A percentile compares a stretch with the other conserved stretches of the same genome.
Evolutionary conservation across 2,329 filamentous ascomycete genomes (phyloP).

Genomic region (Alternaria hordeiaustralica): DNA sequence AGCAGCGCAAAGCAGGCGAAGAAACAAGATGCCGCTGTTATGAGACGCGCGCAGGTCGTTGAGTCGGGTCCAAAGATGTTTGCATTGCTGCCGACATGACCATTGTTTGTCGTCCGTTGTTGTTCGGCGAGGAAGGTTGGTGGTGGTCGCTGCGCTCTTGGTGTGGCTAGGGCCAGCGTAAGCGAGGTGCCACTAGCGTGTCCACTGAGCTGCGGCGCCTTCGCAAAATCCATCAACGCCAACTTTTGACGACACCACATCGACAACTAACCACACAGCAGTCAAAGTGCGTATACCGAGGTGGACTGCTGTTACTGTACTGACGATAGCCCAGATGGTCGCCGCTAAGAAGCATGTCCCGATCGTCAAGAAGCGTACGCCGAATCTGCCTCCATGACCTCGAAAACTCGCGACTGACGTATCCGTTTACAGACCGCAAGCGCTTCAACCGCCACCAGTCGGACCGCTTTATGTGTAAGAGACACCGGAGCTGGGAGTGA

Average conservation of each 20-base stretch:
- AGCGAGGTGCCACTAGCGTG: slow-evolving; percentile 1
- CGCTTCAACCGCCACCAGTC: slow-evolving; percentile 97
- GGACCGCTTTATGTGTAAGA: slow-evolving; percentile 86
- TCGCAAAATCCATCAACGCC: slow-evolving; percentile 27
- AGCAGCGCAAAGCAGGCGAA: background rate
- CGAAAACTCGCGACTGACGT: slow-evolving; percentile 44
- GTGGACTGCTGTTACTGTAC: slow-evolving; percentile 17
- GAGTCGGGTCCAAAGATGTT: background rate
- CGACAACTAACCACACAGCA: slow-evolving; percentile 45
- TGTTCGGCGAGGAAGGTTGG: background rate
- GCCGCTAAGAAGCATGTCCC: slow-evolving; percentile 98
- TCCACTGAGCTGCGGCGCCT: slow-evolving; percentile 17
- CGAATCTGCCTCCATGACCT: slow-evolving; percentile 24
- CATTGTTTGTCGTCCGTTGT: background rate
- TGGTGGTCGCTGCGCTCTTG: slow-evolving; percentile 13
- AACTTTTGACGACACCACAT: slow-evolving; percentile 17
- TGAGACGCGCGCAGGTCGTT: background rate
- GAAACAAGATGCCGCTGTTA: background rate
- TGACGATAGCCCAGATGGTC: slow-evolving; percentile 74
- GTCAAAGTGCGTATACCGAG: slow-evolving; percentile 44
- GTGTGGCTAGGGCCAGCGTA: slow-evolving; percentile 17
- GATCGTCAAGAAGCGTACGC: slow-evolving; percentile 99
- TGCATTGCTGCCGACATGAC: background rate
- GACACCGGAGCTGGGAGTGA: slow-evolving; percentile 13
- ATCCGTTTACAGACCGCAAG: slow-evolving; percentile 74